These are phyloP conservation scores for Daldinia childiae DNA, from an alignment of 495 filamentous ascomycete species.

Conservation along the genomic window DNA sequence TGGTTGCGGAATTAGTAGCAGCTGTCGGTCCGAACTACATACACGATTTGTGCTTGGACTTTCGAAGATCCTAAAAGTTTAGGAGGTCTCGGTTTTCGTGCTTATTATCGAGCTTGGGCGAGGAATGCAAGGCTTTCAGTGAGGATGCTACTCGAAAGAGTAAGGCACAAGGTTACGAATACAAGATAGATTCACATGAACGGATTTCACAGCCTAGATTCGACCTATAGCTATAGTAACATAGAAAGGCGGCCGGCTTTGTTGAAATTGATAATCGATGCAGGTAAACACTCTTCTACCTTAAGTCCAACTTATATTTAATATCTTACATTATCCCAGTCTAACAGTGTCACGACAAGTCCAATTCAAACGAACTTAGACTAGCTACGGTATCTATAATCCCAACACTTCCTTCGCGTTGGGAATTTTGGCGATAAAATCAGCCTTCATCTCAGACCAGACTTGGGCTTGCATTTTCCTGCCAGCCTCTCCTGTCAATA, in stretches of 20 bases:
- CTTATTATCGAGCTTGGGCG: neutral
- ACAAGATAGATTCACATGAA: neutral
- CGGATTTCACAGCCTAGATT: neutral
- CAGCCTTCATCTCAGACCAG: constrained; percentile 50
- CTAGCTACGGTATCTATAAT: neutral
- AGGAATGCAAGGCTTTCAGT: neutral
- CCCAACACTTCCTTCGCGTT: constrained; percentile 13
- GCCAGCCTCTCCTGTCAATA: constrained; percentile 47
- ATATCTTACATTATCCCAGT: neutral
- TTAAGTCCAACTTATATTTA: neutral
- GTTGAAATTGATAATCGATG: neutral
- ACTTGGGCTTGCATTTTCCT: constrained; percentile 50
- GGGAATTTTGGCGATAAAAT: constrained; percentile 34
- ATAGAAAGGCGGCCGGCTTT: neutral
- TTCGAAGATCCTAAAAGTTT: constrained; percentile 18
- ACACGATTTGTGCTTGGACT: constrained; percentile 61
- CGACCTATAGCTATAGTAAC: neutral
- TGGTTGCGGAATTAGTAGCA: constrained; percentile 80
- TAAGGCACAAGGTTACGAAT: neutral
- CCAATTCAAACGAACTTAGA: neutral
- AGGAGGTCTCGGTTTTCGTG: neutral
- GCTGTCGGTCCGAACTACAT: constrained; percentile 75
- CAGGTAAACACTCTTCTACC: neutral
- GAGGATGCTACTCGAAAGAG: neutral
- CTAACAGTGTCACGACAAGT: neutral